Base-by-base conservation (phyloP, 768 basidiomycete genomes). In the Rhodotorula graminis region DNA sequence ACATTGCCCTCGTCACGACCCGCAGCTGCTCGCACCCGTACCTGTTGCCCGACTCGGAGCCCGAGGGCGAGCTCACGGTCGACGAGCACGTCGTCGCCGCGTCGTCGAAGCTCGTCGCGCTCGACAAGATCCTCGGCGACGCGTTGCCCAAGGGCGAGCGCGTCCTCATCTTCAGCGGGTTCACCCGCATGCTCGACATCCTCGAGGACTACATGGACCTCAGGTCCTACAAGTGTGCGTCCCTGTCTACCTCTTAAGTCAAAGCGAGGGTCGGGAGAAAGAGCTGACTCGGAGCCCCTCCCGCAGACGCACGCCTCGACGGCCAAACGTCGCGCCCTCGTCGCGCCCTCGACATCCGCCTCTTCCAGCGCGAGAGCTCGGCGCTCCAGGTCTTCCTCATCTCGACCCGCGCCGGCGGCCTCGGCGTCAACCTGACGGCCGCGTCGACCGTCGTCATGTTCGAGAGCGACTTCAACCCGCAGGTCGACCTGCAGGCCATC, bases 321-420 rank as follows among this genome's bases (percentile, higher is more conserved):
- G 72, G 72, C 47, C 71, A 73, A 0, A 86, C 85, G 15, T 76
- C 80, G 19, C 83, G 88, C 12, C 84, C 88, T 10, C 83, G 87
- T 29, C 85, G 87, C 42, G 81, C 83, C 2, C 77, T 88, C 52
- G 86, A 87, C 76, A 88, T 88, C 53, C 85, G 82, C 67, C 79
- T 88, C 84, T 88, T 88, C 76, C 87, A 88, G 78, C 84, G 85
- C 77, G 85, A 86, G 53, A 80, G 83, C 14, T 87, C 86, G 84
- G 88, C 88, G 0, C 87, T 88, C 58, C 70, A 69, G 91, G 81
- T 95, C n/a, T 94, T 93, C 85, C 82, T 92, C 21, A 83, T 93
- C n/a, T 90, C 89, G 78, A 92, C 91, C 0, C 85, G 89, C 23
- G 87, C 90, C 0, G 91, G 90, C n/a, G 91, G 91, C 1, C 80